Base-by-base conservation (phyloP, 2,329 filamentous ascomycete genomes). In the Rhynchosporium agropyri region DNA sequence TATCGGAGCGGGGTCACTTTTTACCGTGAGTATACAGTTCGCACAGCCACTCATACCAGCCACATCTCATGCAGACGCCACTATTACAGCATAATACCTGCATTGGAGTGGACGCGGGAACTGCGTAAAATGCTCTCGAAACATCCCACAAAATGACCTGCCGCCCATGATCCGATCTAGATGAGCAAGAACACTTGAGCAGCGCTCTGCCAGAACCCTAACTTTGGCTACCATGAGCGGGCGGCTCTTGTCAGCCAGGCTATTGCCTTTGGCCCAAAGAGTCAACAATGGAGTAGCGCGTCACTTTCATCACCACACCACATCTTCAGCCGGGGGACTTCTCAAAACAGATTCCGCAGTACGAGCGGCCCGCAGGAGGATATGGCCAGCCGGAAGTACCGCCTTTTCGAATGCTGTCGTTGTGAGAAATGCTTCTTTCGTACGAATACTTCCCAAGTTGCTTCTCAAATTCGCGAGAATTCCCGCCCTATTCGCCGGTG, bases 401-500 rank as follows among this genome's bases (percentile, higher is more conserved):
- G 84, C 88, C 28, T 91, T 97, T 70, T 93, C 97, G 77, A 96
- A 97, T 80, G 83, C 84, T 43, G 86, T 89, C 53, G 79, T 81
- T 54, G 81, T 83, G 9, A 82, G 86, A 62, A 89, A 88, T 74
- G 85, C 81, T 29, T 89, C 86, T 6, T 89, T 88, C 70, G 83
- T 78, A 49, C 80, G 86, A 55, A 81, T 88, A 64, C 79, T 99
- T 38, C 96, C 96, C 1, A 94, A 91, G 75, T 82, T 99, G 57
- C 87, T 95, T n/a, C 78, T 95, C 73, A 99, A 97, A 79, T 89
- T 99, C 70, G 84, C 88, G 42, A 87, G 92, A 62, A 81, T 97
- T 60, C 95, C 95, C 26, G 95, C 95, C 63, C 89, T 97, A 79
- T 93, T 97, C 72, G 95, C 94, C 48, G 92, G 92, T 48, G 84